Conservation (phyloP, 106 monocot species). For the Acanthochlamys bracteata region DNA sequence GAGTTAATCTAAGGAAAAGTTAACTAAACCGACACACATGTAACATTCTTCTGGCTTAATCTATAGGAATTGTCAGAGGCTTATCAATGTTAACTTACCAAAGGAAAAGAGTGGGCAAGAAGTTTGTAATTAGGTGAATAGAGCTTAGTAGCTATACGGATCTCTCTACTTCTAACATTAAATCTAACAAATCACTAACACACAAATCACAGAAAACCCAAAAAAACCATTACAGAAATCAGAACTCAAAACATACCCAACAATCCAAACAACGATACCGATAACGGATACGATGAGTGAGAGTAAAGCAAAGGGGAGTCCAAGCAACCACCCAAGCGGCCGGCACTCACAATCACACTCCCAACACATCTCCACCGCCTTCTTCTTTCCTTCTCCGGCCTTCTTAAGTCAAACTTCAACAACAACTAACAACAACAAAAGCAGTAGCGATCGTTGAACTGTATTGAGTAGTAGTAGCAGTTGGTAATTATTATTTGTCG, state of each 20-base stretch:
- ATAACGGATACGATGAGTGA: slow-evolving; percentile 62
- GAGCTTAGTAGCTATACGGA: no score
- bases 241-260: slow-evolving; percentile 12
- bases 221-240: background rate
- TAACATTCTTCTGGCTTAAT: no score
- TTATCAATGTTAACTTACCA: no score
- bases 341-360: slow-evolving; percentile 59
- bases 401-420: background rate
- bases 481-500: no score
- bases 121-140: no score
- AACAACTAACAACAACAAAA: background rate
- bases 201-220: slow-evolving; percentile 3
- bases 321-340: slow-evolving; percentile 89
- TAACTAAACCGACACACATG: no score
- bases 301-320: slow-evolving; percentile 88
- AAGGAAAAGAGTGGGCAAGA: no score
- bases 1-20: no score
- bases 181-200: background rate
- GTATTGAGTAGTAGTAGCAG: no score
- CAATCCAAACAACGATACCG: slow-evolving; percentile 52
- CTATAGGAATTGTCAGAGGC: no score
- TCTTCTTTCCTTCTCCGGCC: background rate
- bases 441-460: no score
- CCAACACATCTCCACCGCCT: slow-evolving; percentile 25
- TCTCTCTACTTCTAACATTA: background rate